Evolutionary conservation across 768 basidiomycete genomes (phyloP).

Genomic region (Pulveroboletus sp.): DNA sequence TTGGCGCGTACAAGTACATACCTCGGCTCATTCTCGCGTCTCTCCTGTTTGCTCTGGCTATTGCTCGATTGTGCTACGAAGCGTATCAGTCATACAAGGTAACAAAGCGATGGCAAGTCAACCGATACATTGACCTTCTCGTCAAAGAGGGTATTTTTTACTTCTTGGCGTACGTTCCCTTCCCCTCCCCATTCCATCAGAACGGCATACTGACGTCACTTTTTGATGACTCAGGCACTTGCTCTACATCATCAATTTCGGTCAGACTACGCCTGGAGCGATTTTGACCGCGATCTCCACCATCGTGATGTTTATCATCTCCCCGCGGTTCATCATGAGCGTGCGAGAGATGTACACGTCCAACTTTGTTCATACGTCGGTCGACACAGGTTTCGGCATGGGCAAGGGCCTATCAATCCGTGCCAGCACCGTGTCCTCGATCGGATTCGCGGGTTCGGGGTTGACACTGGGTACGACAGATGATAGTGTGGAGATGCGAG

Average conservation of each 20-base stretch:
- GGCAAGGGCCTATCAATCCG: not conserved
- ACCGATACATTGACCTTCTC: conserved; percentile 13
- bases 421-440: not conserved
- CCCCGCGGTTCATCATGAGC: conserved; percentile 19
- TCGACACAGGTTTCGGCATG: conserved; percentile 18
- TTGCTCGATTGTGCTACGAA: conserved; percentile 6
- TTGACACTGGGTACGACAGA: not conserved
- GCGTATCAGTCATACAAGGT: conserved; percentile 7
- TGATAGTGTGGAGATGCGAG: conserved; percentile 7
- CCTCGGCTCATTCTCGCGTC: conserved; percentile 11
- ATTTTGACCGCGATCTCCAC: not conserved
- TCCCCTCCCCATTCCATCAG: not conserved
- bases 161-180: conserved; percentile 16
- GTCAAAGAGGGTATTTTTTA: conserved; percentile 15
- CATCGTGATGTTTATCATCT: conserved; percentile 6
- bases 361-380: not conserved
- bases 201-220: not conserved
- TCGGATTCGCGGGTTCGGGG: not conserved
- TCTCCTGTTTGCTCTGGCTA: conserved; percentile 10
- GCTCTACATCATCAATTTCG: conserved; percentile 11
- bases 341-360: conserved; percentile 9
- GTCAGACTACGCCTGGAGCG: not conserved
- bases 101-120: conserved; percentile 9
- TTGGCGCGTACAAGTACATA: conserved; percentile 11
- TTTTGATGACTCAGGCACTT: conserved; percentile 6